Base-by-base conservation (phyloP, 2,329 filamentous ascomycete genomes). In the Allantophomopsis lycopodina region DNA sequence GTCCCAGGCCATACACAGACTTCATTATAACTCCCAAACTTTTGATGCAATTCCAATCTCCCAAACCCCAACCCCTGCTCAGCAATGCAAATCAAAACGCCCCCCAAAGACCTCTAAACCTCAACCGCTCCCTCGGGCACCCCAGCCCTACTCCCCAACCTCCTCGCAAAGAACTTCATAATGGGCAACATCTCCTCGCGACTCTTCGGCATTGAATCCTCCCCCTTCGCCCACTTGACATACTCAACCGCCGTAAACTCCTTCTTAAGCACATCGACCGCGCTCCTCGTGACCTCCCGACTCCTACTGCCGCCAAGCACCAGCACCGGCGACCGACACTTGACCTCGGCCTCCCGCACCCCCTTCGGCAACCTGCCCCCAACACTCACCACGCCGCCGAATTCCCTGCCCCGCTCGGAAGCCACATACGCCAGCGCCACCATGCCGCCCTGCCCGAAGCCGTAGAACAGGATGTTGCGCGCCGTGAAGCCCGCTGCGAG, bases 111-210 rank as follows among this genome's bases (percentile, higher is more conserved):
- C 23, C 23, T 12, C 23, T 28, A 28, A 40, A 74, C 43, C 51
- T 74, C 70, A 1, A 71, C 60, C 45, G 63, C 66, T 0, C 68
- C 71, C 40, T 65, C 60, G 0, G 69, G 70, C 6, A 72, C 64
- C 1, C 70, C 71, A 40, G 60, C 64, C 34, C 58, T 62, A 48
- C 69, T 74, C 46, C 61, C 48, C 44, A 91, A 58, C 51, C 79
- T 69, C 38, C 79, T 70, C 0, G 79, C 79, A 50, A 87, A 71
- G 50, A 80, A 95, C 53, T 81, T 75, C 86, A 95, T 95, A 44
- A 95, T 71, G 1, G 88, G 87, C 51, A 88, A 55, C 71, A 93
- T 88, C 66, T 96, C 88, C 10, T 93, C 86, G 39, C 81, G 69
- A 55, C 70, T 80, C 35, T 68, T 65, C n/a, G 87, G 86, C 88